Evolutionary conservation across 306 rosid genomes (phyloP).

Genomic region (Glycine tomentella): DNA sequence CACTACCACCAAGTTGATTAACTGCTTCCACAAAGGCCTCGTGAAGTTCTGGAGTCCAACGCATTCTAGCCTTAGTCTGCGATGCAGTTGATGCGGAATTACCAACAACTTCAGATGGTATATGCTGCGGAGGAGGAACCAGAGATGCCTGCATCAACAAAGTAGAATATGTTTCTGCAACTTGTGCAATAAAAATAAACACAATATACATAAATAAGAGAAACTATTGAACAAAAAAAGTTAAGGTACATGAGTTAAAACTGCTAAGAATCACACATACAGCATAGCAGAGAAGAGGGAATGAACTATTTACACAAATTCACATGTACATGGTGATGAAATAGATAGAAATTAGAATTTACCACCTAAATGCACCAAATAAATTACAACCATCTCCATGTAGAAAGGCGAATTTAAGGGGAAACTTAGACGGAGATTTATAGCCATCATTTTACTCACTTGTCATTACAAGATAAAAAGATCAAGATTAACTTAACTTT

Average conservation of each 20-base stretch:
- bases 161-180: conserved; percentile 49
- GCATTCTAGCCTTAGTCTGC: conserved; percentile 83
- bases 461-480: conserved; percentile 17
- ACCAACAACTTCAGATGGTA: conserved; percentile 54
- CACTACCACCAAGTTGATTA: conserved; percentile 88
- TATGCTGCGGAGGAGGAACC: conserved; percentile 50
- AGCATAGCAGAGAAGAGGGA: background rate
- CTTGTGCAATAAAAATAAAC: conserved; percentile 22
- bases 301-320: conserved; percentile 36
- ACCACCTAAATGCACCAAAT: conserved; percentile 31
- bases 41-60: conserved; percentile 98
- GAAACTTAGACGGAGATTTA: background rate
- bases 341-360: conserved; percentile 13
- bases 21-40: conserved; percentile 96
- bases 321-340: conserved; percentile 23
- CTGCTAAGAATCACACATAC: conserved; percentile 16
- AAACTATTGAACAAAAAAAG: conserved; percentile 28
- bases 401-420: conserved; percentile 5
- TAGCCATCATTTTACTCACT: conserved; percentile 6
- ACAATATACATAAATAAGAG: conserved; percentile 1
- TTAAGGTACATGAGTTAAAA: conserved; percentile 31
- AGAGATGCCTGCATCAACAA: conserved; percentile 58
- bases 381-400: conserved; percentile 9
- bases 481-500: conserved; percentile 37
- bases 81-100: conserved; percentile 58